Percentiles rank a stretch among this genome's conserved stretches.
These are phyloP conservation scores for Glonium stellatum DNA, from an alignment of 495 filamentous ascomycete species.

Conservation along the genomic window DNA sequence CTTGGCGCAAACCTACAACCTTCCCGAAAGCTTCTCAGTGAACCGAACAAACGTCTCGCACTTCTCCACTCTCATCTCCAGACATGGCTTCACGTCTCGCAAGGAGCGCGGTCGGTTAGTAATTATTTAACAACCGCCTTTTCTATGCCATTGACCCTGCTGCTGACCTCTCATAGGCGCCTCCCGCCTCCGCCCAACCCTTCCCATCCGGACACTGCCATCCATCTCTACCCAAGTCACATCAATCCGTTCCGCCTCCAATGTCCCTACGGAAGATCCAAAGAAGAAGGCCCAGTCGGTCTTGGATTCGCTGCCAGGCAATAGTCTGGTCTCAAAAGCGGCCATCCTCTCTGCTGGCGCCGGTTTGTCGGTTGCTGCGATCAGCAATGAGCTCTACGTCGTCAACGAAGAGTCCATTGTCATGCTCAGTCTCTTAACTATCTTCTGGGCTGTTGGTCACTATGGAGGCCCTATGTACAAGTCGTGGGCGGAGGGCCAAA, in stretches of 20 bases:
- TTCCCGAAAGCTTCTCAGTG: slow-evolving; percentile 16
- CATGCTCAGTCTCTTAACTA: slow-evolving; percentile 76
- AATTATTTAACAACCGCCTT: not conserved
- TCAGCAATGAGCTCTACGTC: slow-evolving; percentile 99
- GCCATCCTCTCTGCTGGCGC: slow-evolving; percentile 90
- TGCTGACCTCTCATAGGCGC: slow-evolving; percentile 56
- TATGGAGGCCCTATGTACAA: slow-evolving; percentile 87
- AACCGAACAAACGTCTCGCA: slow-evolving; percentile 25
- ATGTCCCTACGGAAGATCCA: slow-evolving; percentile 73
- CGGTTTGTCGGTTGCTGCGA: slow-evolving; percentile 84
- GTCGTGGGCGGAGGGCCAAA: slow-evolving; percentile 83
- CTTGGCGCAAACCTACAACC: slow-evolving; percentile 6
- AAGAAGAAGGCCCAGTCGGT: slow-evolving; percentile 93
- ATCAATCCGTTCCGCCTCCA: slow-evolving; percentile 61
- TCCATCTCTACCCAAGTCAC: slow-evolving; percentile 60
- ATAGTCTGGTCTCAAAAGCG: slow-evolving; percentile 63
- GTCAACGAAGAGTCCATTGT: slow-evolving; percentile 97
- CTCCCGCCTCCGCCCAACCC: slow-evolving; percentile 68
- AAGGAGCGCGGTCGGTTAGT: slow-evolving; percentile 85
- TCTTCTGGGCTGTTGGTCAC: slow-evolving; percentile 83
- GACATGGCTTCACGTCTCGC: slow-evolving; percentile 92
- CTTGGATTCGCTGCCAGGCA: slow-evolving; percentile 64
- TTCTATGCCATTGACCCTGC: slow-evolving; percentile 23
- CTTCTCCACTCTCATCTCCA: slow-evolving; percentile 44
- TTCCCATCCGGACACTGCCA: slow-evolving; percentile 61